These are phyloP conservation scores for Barnettozyma populi DNA, from an alignment of 805 yeast genomes.

Conservation along the genomic window DNA sequence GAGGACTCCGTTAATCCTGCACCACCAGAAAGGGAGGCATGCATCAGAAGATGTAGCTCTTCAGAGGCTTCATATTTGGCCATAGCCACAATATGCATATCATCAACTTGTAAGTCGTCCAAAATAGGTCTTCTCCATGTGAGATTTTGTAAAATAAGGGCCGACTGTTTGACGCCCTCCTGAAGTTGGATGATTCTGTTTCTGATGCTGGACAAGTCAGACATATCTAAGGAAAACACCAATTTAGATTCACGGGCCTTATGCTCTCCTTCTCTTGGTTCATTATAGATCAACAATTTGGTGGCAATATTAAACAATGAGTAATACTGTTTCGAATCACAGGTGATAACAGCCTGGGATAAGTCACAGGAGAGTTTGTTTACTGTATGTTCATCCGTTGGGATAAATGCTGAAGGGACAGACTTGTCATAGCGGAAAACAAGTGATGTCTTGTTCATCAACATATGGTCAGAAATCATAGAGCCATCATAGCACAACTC, in stretches of 20 bases:
- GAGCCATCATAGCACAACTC: conserved; percentile 60
- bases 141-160: conserved; percentile 40
- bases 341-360: conserved; percentile 60
- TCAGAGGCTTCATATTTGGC: conserved; percentile 33
- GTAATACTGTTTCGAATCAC: conserved; percentile 71
- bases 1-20: conserved; percentile 24
- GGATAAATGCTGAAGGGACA: conserved; percentile 36
- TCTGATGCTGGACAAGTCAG: conserved; percentile 47
- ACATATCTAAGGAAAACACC: conserved; percentile 64
- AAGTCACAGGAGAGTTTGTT: conserved; percentile 56
- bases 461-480: conserved; percentile 40
- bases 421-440: conserved; percentile 55
- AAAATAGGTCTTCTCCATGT: conserved; percentile 43
- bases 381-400: conserved; percentile 27
- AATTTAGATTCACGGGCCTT: conserved; percentile 60
- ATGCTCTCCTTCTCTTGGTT: conserved; percentile 57
- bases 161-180: conserved; percentile 37
- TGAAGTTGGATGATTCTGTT: conserved; percentile 46
- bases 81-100: conserved; percentile 35
- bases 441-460: conserved; percentile 61
- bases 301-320: conserved; percentile 57
- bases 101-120: conserved; percentile 43
- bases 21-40: conserved; percentile 34
- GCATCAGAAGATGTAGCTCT: conserved; percentile 41
- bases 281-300: conserved; percentile 64